Percentiles rank a stretch among this genome's conserved stretches.
These are phyloP conservation scores for Globisporangium middletonii DNA, from an alignment of 352 stramenopile species.

Conservation along the genomic window DNA sequence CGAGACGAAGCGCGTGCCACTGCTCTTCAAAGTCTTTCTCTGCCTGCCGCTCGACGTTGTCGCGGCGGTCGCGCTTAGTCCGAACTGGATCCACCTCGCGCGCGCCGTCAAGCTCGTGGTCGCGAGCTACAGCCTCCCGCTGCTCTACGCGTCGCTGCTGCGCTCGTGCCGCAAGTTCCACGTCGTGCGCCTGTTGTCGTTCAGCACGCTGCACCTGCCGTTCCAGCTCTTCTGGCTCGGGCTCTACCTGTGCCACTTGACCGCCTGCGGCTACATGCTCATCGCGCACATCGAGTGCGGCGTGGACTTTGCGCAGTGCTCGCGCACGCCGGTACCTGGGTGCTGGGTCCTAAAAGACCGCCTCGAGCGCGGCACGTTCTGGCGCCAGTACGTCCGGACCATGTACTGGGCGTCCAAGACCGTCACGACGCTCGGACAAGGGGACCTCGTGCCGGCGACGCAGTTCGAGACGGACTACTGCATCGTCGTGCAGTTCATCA, in stretches of 20 bases:
- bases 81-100: slow-evolving; percentile 18
- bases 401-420: slow-evolving; percentile 28
- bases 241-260: slow-evolving; percentile 19
- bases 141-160: slow-evolving; percentile 5
- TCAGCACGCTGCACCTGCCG: slow-evolving; percentile 11
- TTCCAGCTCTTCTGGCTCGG: slow-evolving; percentile 17
- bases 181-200: slow-evolving; percentile 13
- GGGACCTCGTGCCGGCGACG: slow-evolving; percentile 16
- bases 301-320: slow-evolving; percentile 15
- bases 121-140: slow-evolving; percentile 1
- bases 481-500: slow-evolving; percentile 19
- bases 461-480: slow-evolving; percentile 19
- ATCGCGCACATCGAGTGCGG: slow-evolving; percentile 18
- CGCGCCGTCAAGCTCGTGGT: slow-evolving; percentile 10
- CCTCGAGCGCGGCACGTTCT: slow-evolving; percentile 12
- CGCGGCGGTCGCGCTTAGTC: slow-evolving; percentile 3
- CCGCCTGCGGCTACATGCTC: slow-evolving; percentile 22
- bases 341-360: slow-evolving; percentile 22
- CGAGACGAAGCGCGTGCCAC: neutral
- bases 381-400: slow-evolving; percentile 18
- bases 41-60: slow-evolving; percentile 10
- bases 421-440: slow-evolving; percentile 20
- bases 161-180: slow-evolving; percentile 8
- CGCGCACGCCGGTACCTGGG: slow-evolving; percentile 5
- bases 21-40: slow-evolving; percentile 6